Conservation (phyloP, 345 rosid species). For the Moricandia moricandioides region DNA sequence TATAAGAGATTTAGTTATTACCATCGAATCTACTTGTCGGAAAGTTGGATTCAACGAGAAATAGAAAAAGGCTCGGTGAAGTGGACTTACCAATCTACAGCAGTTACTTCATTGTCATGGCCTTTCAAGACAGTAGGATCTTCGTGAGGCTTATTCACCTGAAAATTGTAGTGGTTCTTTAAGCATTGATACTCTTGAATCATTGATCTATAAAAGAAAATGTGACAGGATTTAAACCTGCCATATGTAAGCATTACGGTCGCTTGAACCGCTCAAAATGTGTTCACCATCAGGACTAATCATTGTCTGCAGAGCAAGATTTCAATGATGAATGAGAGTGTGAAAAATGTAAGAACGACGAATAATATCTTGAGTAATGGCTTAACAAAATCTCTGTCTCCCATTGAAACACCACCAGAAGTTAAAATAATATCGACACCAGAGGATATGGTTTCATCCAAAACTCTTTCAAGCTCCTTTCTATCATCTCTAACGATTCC, state of each 20-base stretch:
- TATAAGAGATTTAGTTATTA: constrained; percentile 21
- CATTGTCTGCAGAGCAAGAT: constrained; percentile 54
- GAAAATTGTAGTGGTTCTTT: constrained; percentile 21
- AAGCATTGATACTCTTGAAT: not conserved
- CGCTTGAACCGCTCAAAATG: constrained; percentile 86
- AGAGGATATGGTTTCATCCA: constrained; percentile 59
- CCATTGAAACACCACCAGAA: constrained; percentile 99
- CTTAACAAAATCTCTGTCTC: constrained; percentile 90
- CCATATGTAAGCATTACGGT: constrained; percentile 83
- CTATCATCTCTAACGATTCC: constrained; percentile 77
- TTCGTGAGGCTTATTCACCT: constrained; percentile 67
- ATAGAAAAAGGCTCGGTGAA: not conserved
- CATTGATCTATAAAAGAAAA: not conserved
- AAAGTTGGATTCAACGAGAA: not conserved
- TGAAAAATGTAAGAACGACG: not conserved
- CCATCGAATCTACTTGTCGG: not conserved
- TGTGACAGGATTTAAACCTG: constrained; percentile 52
- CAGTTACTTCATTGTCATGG: constrained; percentile 82
- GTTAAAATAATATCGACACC: constrained; percentile 78
- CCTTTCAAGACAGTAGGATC: constrained; percentile 62
- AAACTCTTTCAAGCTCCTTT: constrained; percentile 61
- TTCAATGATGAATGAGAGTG: constrained; percentile 1
- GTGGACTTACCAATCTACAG: constrained; percentile 76
- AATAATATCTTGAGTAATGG: constrained; percentile 67
- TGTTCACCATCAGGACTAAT: constrained; percentile 86